Evolutionary conservation across 345 rosid species (phyloP), one percentile per base, ranked within the genome.

Genomic region (Boechera stricta): DNA sequence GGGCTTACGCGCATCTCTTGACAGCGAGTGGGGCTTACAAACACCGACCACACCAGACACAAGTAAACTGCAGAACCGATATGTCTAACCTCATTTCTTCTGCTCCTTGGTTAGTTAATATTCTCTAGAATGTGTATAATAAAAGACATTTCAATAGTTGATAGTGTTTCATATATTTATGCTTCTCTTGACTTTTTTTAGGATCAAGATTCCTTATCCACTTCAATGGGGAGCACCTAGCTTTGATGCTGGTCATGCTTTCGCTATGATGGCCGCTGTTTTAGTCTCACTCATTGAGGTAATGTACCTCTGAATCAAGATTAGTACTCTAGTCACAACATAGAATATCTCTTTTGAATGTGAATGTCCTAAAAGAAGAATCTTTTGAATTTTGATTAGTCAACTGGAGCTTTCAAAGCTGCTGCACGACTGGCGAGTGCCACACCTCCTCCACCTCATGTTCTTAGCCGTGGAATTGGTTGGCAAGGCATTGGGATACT

Each of bases 201-300:
- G 99, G 99, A 87, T 96, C 82, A 92, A 90, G 81, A 86, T 93
- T 47, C 99, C 98, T 32, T 96, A 92, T 82, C 99, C 99, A 84
- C 98, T 93, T 44, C 94, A 96, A 61, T 96, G 99, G 99, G 99
- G 99, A 64, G 99, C 99, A 45, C 99, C 98, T 59, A 93, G 91
- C 59, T 96, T 96, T 77, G 91, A 96, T 87, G 99, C 94, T 58
- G 96, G 97, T 39, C 99, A 93, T 85, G 90, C 97, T 68, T 92
- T 93, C 26, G 99, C 93, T 62, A 96, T 93, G 99, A 91, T 96
- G 94, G 98, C 98, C 35, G 92, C 99, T 39, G 98, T 88, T 72
- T 67, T 96, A 5, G 99, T 96, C 76, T 96, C 99, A 10, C 62
- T 96, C 74, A 82, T 91, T 44, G 99, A 96, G 99, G 98, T 95